Evolutionary conservation across 2,329 filamentous ascomycete genomes (phyloP).

Genomic region (Plenodomus biglobosus): DNA sequence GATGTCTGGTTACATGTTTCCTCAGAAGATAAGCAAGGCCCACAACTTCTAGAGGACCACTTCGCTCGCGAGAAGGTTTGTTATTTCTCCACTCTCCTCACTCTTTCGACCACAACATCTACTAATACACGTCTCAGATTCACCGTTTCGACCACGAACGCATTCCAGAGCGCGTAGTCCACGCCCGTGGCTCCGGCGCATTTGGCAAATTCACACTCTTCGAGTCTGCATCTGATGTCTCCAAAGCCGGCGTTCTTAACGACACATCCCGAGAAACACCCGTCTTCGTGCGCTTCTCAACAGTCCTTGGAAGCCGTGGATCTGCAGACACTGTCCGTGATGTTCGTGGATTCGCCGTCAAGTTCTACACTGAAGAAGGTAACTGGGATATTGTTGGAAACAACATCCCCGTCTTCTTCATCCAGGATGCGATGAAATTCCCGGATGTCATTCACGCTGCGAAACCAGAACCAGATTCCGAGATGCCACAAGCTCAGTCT

Average conservation of each 20-base stretch:
- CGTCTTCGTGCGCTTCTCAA: conserved; percentile 75
- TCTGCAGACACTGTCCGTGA: conserved; percentile 82
- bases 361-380: conserved; percentile 76
- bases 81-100: not conserved
- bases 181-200: conserved; percentile 65
- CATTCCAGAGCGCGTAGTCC: conserved; percentile 68
- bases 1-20: conserved; percentile 76
- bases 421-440: conserved; percentile 75
- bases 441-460: conserved; percentile 64
- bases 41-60: conserved; percentile 69
- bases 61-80: conserved; percentile 71
- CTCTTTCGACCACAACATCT: not conserved
- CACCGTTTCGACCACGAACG: conserved; percentile 76
- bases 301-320: conserved; percentile 72
- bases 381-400: conserved; percentile 77
- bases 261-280: conserved; percentile 68
- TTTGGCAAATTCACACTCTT: conserved; percentile 68
- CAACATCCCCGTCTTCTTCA: conserved; percentile 75
- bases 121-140: conserved; percentile 52
- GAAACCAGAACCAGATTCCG: conserved; percentile 71
- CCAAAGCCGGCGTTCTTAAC: conserved; percentile 64
- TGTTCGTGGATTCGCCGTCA: conserved; percentile 76
- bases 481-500: conserved; percentile 69
- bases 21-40: conserved; percentile 65
- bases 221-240: conserved; percentile 65